Evolutionary conservation across 2,329 filamentous ascomycete genomes (phyloP), one percentile per base, ranked within the genome.

Genomic region (Fusarium chlamydosporum): DNA sequence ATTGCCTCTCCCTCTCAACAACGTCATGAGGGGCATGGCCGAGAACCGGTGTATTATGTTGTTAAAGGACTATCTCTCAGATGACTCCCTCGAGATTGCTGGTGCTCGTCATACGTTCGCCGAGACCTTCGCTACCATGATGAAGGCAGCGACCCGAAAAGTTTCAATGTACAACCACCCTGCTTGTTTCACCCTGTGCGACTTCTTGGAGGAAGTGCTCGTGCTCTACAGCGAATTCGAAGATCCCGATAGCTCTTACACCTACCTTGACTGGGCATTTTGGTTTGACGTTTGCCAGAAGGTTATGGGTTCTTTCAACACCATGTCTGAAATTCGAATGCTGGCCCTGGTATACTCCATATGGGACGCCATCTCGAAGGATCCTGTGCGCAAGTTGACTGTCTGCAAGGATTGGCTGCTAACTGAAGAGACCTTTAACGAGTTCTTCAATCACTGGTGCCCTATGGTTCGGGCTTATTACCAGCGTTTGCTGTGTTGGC

Each of bases 381-480:
- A 92, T 56, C 85, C 89, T 3, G 81, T 83, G 51, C 86, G 92
- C 50, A 96, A 95, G 78, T 83, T 86, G 58, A 82, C 85, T 15
- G 76, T 97, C 18, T 96, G 92, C 76, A 74, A 91, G 29, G 88
- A 89, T 23, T 94, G 96, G 83, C 81, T 97, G 38, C 82, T 97
- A 13, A 86, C 89, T 8, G 89, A 92, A 55, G 84, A 89, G 27
- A 86, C 91, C 3, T 97, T 97, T 76, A 89, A 92, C 75, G 88
- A 88, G 64, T 89, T 93, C 65, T 97, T 97, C 80, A 95, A 92
- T 75, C 93, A 97, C 75, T 97, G 94, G 94, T 97, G 93, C 75
- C 93, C 94, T 0, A 97, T 97, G 94, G 93, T 97, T 23, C 88
- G 94, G 64, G 91, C 93, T 15, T 97, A 97, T 78, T 97, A 91